Evolutionary conservation across 2,329 filamentous ascomycete genomes (phyloP), one percentile per base, ranked within the genome.

Genomic region (Colletotrichum phormii): DNA sequence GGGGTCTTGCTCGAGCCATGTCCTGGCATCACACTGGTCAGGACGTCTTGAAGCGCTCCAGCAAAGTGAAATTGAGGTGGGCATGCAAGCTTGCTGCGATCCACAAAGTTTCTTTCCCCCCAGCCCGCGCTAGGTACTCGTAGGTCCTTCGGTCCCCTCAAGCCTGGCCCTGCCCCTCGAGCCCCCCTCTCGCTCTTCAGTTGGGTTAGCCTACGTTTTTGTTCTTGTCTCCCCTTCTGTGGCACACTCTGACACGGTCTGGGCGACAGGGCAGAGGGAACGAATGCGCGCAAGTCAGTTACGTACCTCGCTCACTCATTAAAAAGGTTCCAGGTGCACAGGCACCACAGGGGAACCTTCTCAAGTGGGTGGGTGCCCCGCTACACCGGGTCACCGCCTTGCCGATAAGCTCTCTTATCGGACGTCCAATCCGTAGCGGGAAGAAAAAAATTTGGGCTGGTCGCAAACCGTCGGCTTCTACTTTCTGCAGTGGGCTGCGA

Each of bases 61-160:
- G 65, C 53, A 29, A 64, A 13, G 8, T 22, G 35, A 53, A 63
- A 22, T 61, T 26, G 35, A 58, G 61, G 71, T 71, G 66, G 66
- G 55, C 71, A 49, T 65, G 71, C 61, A 42, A 71, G 67, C 66
- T 73, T 49, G 35, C 51, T 61, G 55, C 22, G 60, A 70, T 57
- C 66, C 71, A 70, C 71, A 71, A 72, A 65, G 42, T 70, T 64
- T 65, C 71, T 71, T 70, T 51, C 26, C 66, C 64, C 57, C 51
- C 49, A 64, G 53, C 42, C 62, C 42, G 61, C 42, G 46, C 61
- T 54, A 63, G 60, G 46, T 53, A 49, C 46, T 63, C 42, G 13
- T 13, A 63, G 29, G 60, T 33, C 18, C 60, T 63, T 46, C 9
- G 60, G 12, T 49, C 42, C 42, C 42, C 42, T 49, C 42, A 49